Evolutionary conservation across 2,329 filamentous ascomycete genomes (phyloP), one percentile per base, ranked within the genome.

Genomic region (Trichoderma simmonsii): DNA sequence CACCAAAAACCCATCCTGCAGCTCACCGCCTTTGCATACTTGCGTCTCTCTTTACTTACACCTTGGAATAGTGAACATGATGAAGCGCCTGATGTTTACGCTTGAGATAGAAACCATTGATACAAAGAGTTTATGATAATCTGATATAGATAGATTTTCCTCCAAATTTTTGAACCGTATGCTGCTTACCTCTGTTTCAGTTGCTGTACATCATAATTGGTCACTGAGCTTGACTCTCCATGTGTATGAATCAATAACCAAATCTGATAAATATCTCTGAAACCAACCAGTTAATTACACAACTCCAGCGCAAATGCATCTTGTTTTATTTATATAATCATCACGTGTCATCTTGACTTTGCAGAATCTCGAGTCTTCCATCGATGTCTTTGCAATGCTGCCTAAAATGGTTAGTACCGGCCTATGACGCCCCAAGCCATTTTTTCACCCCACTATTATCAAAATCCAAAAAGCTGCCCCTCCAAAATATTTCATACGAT

Each of bases 11-110:
- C 70, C 59, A 30, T 66, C 72, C 64, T 62, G 62, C 66, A 26
- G n/a, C 74, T 79, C 78, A 82, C 80, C 80, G 79, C 80, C 74
- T 79, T 80, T 72, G 63, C n/a, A 36, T 51, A 32, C 26, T 5
- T 34, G 4, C 3, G 9, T 48, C 18, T 18, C 11, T 24, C 48
- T 51, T 8, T 48, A 5, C 18, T 6, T 51, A 6, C 48, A 24
- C 11, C 48, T 24, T 21, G 5, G 39, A 24, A 12, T 0, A 24
- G 11, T 54, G n/a, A 14, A 54, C 11, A 34, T 30, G 6, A 32
- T 6, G 12, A 54, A 34, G 6, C 12, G 21, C 9, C 12, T 4
- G 18, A n/a, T n/a, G 4, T 21, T 34, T 4, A 12, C 11, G 56
- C 56, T 51, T 51, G n/a, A 24, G 4, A 21, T 51, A 12, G 8